These are phyloP conservation scores for Carex cristatella DNA, from an alignment of 176 grass and related monocot genomes.

Conservation along the genomic window DNA sequence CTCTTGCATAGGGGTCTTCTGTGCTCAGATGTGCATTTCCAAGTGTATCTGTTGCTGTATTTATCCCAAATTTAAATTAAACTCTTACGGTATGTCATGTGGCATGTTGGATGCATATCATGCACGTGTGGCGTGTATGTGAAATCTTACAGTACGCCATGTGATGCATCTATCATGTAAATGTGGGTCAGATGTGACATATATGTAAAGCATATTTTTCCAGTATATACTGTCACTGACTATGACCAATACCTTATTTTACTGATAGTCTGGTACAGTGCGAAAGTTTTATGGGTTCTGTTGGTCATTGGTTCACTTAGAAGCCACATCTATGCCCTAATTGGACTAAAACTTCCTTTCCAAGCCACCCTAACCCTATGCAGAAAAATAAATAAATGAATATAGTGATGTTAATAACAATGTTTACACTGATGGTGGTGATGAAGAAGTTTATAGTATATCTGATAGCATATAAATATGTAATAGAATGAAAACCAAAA, in stretches of 20 bases:
- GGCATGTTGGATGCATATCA: not conserved
- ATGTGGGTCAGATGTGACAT: too few relatives aligned
- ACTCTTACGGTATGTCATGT: not conserved
- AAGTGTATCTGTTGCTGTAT: not conserved
- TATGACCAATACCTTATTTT: not conserved
- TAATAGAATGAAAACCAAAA: not conserved
- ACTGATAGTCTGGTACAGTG: not conserved
- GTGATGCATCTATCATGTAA: not conserved
- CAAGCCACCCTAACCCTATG: not conserved
- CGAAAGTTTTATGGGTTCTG: not conserved
- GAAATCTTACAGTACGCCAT: not conserved
- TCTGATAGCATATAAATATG: not conserved
- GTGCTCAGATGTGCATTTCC: not conserved
- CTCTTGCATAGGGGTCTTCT: not conserved
- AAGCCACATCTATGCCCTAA: not conserved
- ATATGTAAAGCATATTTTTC: not conserved
- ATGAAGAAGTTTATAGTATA: not conserved
- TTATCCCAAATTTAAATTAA: not conserved
- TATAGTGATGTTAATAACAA: not conserved
- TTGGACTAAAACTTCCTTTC: not conserved
- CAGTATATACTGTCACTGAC: not conserved
- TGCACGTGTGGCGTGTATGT: not conserved
- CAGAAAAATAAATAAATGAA: not conserved
- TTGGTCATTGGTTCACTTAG: not conserved
- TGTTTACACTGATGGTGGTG: not conserved